Conservation (phyloP, 1,284 basidiomycete genomes). For the Porogramme epimiltina region DNA sequence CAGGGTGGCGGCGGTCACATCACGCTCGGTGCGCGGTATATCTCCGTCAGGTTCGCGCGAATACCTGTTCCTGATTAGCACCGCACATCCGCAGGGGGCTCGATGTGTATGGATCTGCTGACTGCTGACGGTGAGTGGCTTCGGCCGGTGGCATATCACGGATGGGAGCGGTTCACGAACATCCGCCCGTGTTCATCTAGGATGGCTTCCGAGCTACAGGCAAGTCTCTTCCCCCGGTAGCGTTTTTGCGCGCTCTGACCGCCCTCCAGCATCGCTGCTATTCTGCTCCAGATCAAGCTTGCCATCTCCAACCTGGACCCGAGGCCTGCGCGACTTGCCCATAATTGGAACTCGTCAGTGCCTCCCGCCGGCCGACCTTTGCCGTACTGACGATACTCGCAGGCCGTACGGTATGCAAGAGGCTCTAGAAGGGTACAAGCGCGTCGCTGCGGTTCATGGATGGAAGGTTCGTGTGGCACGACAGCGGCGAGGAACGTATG, state of each 20-base stretch:
- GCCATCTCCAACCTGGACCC: constrained; percentile 64
- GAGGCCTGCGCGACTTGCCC: constrained; percentile 52
- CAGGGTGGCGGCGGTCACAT: constrained; percentile 65
- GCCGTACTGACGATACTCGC: constrained; percentile 17
- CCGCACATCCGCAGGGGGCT: constrained; percentile 46
- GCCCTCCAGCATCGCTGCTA: constrained; percentile 51
- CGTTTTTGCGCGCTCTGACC: constrained; percentile 1
- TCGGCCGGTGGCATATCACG: too few relatives aligned
- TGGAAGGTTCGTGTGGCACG: constrained; percentile 47
- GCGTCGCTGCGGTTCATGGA: constrained; percentile 57
- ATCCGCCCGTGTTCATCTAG: constrained; percentile 22
- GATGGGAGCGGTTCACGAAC: neutral
- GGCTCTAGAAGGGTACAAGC: constrained; percentile 55
- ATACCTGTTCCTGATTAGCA: neutral
- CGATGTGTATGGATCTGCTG: constrained; percentile 69
- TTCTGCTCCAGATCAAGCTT: constrained; percentile 63
- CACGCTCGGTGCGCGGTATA: constrained; percentile 47
- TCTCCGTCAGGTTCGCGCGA: neutral
- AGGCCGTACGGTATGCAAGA: constrained; percentile 54
- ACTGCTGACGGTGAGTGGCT: constrained; percentile 53
- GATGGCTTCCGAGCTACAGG: constrained; percentile 70
- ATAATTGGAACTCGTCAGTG: constrained; percentile 39
- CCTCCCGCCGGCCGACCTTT: too few relatives aligned
- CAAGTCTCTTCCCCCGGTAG: constrained; percentile 19
- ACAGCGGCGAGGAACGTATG: neutral